phyloP scores from a whole-genome alignment of 805 yeast genomes.

The Pichia gijzeniarum region DNA sequence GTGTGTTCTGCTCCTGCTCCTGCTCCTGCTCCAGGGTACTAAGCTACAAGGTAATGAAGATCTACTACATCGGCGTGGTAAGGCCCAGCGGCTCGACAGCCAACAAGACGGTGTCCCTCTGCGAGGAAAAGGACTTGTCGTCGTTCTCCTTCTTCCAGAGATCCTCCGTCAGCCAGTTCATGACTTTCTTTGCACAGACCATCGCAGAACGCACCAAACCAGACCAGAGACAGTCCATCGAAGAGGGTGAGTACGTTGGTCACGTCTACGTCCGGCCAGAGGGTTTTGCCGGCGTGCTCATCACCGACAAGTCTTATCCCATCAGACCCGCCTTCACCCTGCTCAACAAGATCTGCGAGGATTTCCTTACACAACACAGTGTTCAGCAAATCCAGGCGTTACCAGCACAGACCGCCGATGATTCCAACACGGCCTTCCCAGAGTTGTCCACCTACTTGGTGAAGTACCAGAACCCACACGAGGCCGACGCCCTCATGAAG shows the following conservation, averaged over 20 bases:
- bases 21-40: too few species aligned
- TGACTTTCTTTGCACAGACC: constrained; percentile 90
- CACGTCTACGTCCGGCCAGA: constrained; percentile 88
- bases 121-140: constrained; percentile 74
- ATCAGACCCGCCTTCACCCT: constrained; percentile 94
- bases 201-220: constrained; percentile 81
- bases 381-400: constrained; percentile 21
- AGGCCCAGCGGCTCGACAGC: constrained; percentile 40
- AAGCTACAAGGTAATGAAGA: too few species aligned
- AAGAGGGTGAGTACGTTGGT: constrained; percentile 85
- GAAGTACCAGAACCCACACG: constrained; percentile 93
- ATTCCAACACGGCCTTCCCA: constrained; percentile 39
- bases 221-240: constrained; percentile 91
- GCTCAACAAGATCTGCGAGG: constrained; percentile 85
- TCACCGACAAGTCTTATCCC: constrained; percentile 94
- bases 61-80: constrained; percentile 83
- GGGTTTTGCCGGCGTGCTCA: constrained; percentile 85
- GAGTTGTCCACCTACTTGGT: constrained; percentile 56
- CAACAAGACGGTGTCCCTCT: constrained; percentile 60
- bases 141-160: constrained; percentile 85
- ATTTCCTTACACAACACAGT: constrained; percentile 79
- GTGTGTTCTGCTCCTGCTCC: too few species aligned
- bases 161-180: constrained; percentile 73
- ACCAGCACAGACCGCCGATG: constrained; percentile 43
- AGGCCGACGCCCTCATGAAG: constrained; percentile 94